A percentile compares a stretch with the other conserved stretches of the same genome.
Evolutionary conservation across 2,329 filamentous ascomycete species (phyloP).

Genomic region (Colletotrichum spaethianum): DNA sequence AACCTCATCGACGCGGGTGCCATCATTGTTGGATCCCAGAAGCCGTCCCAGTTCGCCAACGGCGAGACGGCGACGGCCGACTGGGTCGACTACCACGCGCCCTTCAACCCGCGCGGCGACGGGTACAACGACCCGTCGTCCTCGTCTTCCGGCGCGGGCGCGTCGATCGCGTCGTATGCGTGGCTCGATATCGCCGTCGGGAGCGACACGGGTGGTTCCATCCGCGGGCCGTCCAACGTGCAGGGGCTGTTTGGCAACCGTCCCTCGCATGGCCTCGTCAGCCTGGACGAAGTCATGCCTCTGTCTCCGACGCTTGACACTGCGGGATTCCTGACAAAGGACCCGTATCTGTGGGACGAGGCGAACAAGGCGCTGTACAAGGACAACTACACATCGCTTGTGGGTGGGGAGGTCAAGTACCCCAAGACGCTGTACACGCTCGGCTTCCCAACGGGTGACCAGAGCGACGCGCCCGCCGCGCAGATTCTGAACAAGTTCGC

Average conservation of each 20-base stretch:
- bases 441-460: conserved; percentile 45
- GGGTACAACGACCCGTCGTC: conserved; percentile 62
- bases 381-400: conserved; percentile 51
- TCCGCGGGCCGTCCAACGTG: conserved; percentile 60
- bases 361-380: conserved; percentile 51
- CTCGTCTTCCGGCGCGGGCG: conserved; percentile 51
- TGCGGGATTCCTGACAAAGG: conserved; percentile 57
- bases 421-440: conserved; percentile 49
- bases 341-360: conserved; percentile 52
- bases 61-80: conserved; percentile 61
- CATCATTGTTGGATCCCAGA: conserved; percentile 62
- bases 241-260: conserved; percentile 62
- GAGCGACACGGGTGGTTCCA: conserved; percentile 61
- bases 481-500: conserved; percentile 48
- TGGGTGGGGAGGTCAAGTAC: conserved; percentile 4
- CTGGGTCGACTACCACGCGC: conserved; percentile 54
- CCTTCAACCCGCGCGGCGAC: conserved; percentile 63
- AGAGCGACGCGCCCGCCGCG: conserved; percentile 41
- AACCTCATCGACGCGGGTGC: conserved; percentile 71
- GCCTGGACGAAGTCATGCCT: conserved; percentile 58
- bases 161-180: conserved; percentile 56
- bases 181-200: conserved; percentile 62
- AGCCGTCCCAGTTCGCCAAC: conserved; percentile 61
- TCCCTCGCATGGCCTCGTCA: conserved; percentile 57
- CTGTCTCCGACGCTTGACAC: conserved; percentile 60